Evolutionary conservation across 148 eudicot genomes (phyloP).

Genomic region (Fagopyrum esculentum): DNA sequence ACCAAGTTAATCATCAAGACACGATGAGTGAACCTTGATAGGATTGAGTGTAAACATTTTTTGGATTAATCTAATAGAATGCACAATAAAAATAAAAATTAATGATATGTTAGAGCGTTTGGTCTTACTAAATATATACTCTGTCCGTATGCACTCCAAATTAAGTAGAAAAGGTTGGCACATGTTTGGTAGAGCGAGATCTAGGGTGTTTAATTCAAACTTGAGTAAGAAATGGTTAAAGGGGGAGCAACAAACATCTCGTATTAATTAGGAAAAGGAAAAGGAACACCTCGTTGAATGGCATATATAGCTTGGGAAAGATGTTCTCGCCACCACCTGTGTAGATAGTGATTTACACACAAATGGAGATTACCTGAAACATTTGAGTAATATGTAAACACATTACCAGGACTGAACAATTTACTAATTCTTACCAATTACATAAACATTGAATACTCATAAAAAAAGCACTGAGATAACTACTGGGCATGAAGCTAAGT

Average conservation of each 20-base stretch:
- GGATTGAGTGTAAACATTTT: background rate
- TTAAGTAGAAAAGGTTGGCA: background rate
- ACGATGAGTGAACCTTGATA: no score
- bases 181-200: background rate
- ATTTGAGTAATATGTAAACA: background rate
- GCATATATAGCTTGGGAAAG: background rate
- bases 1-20: no score
- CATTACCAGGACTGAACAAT: background rate
- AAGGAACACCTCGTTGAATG: slow-evolving; percentile 16
- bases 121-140: background rate
- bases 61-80: background rate
- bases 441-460: background rate
- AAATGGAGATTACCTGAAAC: background rate
- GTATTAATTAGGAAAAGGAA: slow-evolving; percentile 1
- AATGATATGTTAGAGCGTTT: background rate
- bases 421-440: background rate
- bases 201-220: background rate
- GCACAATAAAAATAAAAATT: background rate
- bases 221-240: background rate
- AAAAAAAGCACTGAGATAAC: background rate
- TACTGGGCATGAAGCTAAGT: background rate
- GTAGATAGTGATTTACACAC: background rate
- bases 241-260: background rate
- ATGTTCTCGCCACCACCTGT: slow-evolving; percentile 1
- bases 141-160: background rate